Conservation (phyloP, 768 basidiomycete genomes). For the Omphalotus guepiniiformis region DNA sequence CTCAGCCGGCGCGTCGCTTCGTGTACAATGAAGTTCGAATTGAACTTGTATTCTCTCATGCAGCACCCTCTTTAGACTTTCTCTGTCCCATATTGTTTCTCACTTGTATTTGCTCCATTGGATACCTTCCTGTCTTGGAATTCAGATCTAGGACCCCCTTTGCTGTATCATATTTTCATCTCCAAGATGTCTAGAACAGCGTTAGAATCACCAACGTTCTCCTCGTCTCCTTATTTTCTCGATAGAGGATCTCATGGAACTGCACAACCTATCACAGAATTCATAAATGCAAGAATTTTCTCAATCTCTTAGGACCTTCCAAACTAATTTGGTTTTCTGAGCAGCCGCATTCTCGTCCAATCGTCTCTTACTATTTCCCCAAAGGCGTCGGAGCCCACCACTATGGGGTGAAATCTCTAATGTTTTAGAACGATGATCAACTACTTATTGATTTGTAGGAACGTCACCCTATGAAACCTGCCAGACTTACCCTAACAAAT, state of each 20-base stretch:
- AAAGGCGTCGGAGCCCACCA: slow-evolving; percentile 93
- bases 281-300: slow-evolving; percentile 56
- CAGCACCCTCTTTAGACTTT: too few relatives aligned
- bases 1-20: too few relatives aligned
- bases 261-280: slow-evolving; percentile 77
- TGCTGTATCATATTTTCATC: too few relatives aligned
- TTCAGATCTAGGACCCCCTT: too few relatives aligned
- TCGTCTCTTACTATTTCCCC: slow-evolving; percentile 96
- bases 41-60: too few relatives aligned
- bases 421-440: not conserved
- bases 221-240: slow-evolving; percentile 68
- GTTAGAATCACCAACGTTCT: too few relatives aligned
- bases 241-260: slow-evolving; percentile 68
- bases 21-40: too few relatives aligned
- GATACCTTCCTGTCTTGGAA: too few relatives aligned
- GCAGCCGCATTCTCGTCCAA: slow-evolving; percentile 77
- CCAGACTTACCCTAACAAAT: slow-evolving; percentile 93
- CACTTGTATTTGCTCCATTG: too few relatives aligned
- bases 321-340: not conserved
- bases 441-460: slow-evolving; percentile 48
- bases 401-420: slow-evolving; percentile 72
- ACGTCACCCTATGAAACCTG: slow-evolving; percentile 98
- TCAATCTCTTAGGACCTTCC: not conserved
- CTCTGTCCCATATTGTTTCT: too few relatives aligned
- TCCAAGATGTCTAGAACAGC: too few relatives aligned